Percentiles rank a stretch among this genome's conserved stretches.
Evolutionary conservation across 2,329 filamentous ascomycete species (phyloP).

Genomic region (Cercospora beticola): DNA sequence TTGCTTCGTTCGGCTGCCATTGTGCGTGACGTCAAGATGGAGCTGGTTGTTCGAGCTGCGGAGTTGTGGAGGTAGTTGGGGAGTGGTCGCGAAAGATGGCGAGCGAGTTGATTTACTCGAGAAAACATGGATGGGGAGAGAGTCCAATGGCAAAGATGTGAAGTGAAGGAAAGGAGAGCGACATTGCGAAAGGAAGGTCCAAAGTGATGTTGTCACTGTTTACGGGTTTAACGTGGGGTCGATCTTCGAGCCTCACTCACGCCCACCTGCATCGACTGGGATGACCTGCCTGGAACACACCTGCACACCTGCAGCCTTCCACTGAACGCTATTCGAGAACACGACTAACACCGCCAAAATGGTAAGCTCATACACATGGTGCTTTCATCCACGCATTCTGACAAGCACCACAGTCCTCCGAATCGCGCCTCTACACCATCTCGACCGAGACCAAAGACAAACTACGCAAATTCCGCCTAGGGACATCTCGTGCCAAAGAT

Average conservation of each 20-base stretch:
- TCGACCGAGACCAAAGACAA: slow-evolving; percentile 85
- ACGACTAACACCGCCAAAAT: background rate
- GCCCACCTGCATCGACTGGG: slow-evolving; percentile 1
- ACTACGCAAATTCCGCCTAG: slow-evolving; percentile 89
- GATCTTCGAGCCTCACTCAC: background rate
- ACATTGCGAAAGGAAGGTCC: background rate
- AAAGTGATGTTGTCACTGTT: background rate
- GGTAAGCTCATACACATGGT: background rate
- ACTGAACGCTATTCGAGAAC: background rate
- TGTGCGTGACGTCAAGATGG: slow-evolving; percentile 43
- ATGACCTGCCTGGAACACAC: background rate
- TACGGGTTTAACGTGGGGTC: slow-evolving; percentile 4
- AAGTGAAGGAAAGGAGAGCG: background rate
- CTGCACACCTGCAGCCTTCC: background rate
- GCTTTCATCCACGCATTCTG: background rate
- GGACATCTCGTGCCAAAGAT: slow-evolving; percentile 80
- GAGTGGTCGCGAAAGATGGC: slow-evolving; percentile 66
- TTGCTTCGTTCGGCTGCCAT: slow-evolving; percentile 58
- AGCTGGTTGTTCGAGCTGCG: slow-evolving; percentile 33
- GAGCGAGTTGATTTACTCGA: slow-evolving; percentile 69
- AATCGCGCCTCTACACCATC: slow-evolving; percentile 89
- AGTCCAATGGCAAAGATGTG: background rate
- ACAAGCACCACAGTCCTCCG: slow-evolving; percentile 58
- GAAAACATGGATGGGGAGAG: slow-evolving; percentile 62
- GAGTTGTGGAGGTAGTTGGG: slow-evolving; percentile 55